Conservation (phyloP, 441 rosid species). For the Pelargonium australe region DNA sequence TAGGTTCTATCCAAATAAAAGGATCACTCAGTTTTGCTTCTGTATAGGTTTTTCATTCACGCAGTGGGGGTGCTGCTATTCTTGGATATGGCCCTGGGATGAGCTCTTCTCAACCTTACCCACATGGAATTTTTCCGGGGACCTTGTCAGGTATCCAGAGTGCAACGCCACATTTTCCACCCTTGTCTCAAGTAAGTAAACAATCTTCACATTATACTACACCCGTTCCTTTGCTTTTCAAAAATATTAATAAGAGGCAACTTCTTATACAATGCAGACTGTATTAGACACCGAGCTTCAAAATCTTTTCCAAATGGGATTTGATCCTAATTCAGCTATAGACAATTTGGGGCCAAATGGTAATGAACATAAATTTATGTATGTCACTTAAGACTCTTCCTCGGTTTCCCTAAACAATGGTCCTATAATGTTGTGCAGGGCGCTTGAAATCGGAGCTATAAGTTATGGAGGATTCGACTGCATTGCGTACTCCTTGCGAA, state of each 20-base stretch:
- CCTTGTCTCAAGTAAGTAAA: conserved; percentile 31
- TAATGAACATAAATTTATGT: not conserved
- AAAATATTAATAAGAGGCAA: not conserved
- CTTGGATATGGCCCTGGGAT: conserved; percentile 19
- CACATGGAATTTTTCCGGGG: not conserved
- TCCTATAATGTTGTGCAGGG: no score
- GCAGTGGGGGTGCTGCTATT: conserved; percentile 36
- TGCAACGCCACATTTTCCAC: not conserved
- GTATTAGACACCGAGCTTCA: not conserved
- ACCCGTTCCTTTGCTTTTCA: not conserved
- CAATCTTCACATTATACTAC: not conserved
- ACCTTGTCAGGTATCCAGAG: not conserved
- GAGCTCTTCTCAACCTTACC: conserved; percentile 3
- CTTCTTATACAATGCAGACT: not conserved
- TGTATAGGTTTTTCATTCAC: conserved; percentile 53
- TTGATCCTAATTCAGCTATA: conserved; percentile 27
- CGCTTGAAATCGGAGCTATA: conserved; percentile 61
- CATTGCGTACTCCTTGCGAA: conserved; percentile 23
- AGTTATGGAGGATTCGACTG: conserved; percentile 26
- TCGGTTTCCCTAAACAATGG: no score
- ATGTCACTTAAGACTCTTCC: no score
- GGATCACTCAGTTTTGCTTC: no score
- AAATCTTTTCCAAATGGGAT: conserved; percentile 59
- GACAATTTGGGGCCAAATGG: conserved; percentile 2
- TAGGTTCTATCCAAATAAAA: no score